Base-by-base conservation (phyloP, 2,329 filamentous ascomycete species). In the Cladophialophora chaetospira region DNA sequence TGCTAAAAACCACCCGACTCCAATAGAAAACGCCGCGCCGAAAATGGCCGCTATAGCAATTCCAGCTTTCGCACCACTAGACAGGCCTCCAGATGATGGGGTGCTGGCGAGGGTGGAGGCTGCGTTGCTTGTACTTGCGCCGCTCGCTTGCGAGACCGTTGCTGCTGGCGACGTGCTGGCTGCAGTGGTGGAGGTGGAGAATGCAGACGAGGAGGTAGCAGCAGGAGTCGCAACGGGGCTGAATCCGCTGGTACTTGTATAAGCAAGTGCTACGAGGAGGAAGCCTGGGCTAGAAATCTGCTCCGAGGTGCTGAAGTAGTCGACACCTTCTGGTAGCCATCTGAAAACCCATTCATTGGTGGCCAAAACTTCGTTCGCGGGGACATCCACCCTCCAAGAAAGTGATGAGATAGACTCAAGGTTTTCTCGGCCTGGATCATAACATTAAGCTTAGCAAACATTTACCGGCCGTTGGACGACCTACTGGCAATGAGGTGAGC, bases 251-350 rank as follows among this genome's bases (percentile, higher is more conserved):
- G 9, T 52, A 23, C 6, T 10, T 15, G 29, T 52, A 10, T 31
- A 19, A 6, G 15, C 29, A 11, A 26, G 4, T 5, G 31, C n/a
- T 19, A 5, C 13, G 11, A 44, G 9, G 21, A 21, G 19, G 33
- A 52, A 52, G 17, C 48, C 48, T 10, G 48, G 48, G 36, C 48
- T 52, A 42, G 48, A 52, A 23, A 52, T 19, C 19, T 38, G 36
- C n/a, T 38, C 48, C 5, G 48, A 19, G 6, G 48, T 52, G 5
- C 44, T 33, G 8, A 33, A 40, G 28, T 40, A 52, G 23, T 21
- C 23, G 15, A 43, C 23, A 23, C 48, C 31, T 25, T 38, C 19
- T 9, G 29, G 29, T 15, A 52, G 35, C 31, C 31, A 52, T 19
- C 48, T 5, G 36, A 52, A 52, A 5, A 52, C 48, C 48, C 48